These are phyloP conservation scores for Sporothrix phasma DNA, from an alignment of 2,329 filamentous ascomycete genomes.

Conservation along the genomic window DNA sequence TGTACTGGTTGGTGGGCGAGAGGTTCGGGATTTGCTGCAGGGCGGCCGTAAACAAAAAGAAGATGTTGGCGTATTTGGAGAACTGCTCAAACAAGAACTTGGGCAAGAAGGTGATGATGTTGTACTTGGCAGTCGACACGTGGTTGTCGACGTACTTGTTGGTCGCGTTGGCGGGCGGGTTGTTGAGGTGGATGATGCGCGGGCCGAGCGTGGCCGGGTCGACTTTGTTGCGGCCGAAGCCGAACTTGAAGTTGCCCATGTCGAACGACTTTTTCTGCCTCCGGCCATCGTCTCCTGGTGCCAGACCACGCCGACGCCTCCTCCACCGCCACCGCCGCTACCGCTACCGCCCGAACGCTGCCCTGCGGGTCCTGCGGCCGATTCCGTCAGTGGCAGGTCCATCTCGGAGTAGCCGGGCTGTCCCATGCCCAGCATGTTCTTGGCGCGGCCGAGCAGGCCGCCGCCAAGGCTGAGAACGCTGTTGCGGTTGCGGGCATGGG, in stretches of 20 bases:
- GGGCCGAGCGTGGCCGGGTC: slow-evolving; percentile 89
- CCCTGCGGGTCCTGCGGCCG: slow-evolving; percentile 34
- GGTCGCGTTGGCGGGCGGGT: slow-evolving; percentile 77
- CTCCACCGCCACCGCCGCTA: background rate
- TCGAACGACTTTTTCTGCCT: slow-evolving; percentile 50
- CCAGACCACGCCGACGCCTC: slow-evolving; percentile 24
- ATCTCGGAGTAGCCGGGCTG: slow-evolving; percentile 82
- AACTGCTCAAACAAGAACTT: slow-evolving; percentile 99
- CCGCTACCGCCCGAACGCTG: slow-evolving; percentile 21
- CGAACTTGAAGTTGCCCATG: slow-evolving; percentile 78
- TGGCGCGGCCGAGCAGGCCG: slow-evolving; percentile 75
- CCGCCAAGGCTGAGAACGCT: slow-evolving; percentile 82
- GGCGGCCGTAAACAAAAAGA: slow-evolving; percentile 94
- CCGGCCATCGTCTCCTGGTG: slow-evolving; percentile 25
- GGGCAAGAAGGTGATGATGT: slow-evolving; percentile 79
- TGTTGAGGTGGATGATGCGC: slow-evolving; percentile 90
- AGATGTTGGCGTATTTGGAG: slow-evolving; percentile 97
- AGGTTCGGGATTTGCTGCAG: slow-evolving; percentile 93
- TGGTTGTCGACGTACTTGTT: slow-evolving; percentile 96
- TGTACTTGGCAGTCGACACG: slow-evolving; percentile 97
- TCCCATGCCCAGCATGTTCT: slow-evolving; percentile 82
- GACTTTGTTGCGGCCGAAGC: slow-evolving; percentile 71
- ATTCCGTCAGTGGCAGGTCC: slow-evolving; percentile 88
- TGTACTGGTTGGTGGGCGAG: slow-evolving; percentile 90
- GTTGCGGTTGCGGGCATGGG: slow-evolving; percentile 66